Evolutionary conservation across 2,329 filamentous ascomycete species (phyloP), one percentile per base, ranked within the genome.

Genomic region (Fusarium hostae): DNA sequence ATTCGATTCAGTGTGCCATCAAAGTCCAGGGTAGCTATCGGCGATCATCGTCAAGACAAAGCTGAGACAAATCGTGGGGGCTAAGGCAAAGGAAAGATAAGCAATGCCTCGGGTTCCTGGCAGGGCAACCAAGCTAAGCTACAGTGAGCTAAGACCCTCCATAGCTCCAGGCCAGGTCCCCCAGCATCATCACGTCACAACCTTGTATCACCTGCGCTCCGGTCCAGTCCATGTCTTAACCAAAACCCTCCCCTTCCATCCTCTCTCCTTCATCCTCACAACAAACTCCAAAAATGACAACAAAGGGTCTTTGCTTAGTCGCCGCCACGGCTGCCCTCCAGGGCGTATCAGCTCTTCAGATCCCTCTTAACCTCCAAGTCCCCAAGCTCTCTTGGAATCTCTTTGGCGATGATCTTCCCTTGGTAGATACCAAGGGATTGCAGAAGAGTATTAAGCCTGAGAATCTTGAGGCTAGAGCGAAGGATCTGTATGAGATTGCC

Each of bases 401-500:
- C 18, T 76, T 64, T 45, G 47, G 62, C 26, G 65, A 66, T 52
- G 70, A 77, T 45, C 78, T 78, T 73, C 83, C 83, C 3, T 64
- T 88, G 58, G 81, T 91, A 51, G 85, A 86, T 76, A 87, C 86
- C 50, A 81, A 88, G 76, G 79, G 81, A 18, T 83, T 92, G 4
- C 88, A 92, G 79, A 81, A 80, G 20, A 82, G 82, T 65, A 91
- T 94, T 79, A 84, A 81, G 22, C 79, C 81, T 43, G 81, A 87
- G 22, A 88, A 86, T 28, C 86, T 94, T 10, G 79, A 90, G 44
- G 79, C 83, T 9, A 87, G 90, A 24, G 88, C 91, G 8, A 83
- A 90, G 74, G 79, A 88, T 43, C 86, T 94, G 12, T 92, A 87
- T 74, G 82, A 86, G 56, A 87, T 92, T 60, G 90, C 91, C 1